Evolutionary conservation across 2,329 filamentous ascomycete species (phyloP).

Genomic region (Parafenestella ontariensis): DNA sequence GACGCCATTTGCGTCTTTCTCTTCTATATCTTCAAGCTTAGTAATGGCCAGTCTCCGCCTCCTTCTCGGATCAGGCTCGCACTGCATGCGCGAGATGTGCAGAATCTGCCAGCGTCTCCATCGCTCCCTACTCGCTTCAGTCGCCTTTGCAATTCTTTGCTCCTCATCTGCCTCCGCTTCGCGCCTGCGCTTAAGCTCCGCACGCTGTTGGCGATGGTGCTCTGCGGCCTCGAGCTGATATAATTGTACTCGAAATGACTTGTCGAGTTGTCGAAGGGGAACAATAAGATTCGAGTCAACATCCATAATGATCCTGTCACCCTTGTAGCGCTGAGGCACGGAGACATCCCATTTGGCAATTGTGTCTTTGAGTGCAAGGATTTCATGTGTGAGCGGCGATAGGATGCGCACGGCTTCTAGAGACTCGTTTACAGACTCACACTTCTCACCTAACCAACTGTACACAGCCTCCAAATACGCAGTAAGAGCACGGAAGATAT

Average conservation of each 20-base stretch:
- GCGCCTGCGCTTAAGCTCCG: slow-evolving; percentile 7
- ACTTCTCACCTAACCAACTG: slow-evolving; percentile 14
- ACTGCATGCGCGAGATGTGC: slow-evolving; percentile 34
- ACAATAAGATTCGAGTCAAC: slow-evolving; percentile 32
- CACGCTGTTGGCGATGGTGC: slow-evolving; percentile 3
- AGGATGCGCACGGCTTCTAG: slow-evolving; percentile 27
- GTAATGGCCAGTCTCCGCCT: slow-evolving; percentile 16
- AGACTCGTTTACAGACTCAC: slow-evolving; percentile 11
- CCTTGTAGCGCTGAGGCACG: slow-evolving; percentile 17
- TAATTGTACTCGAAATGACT: slow-evolving; percentile 6
- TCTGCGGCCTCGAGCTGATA: slow-evolving; percentile 13
- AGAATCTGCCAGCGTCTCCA: slow-evolving; percentile 40
- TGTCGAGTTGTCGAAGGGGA: slow-evolving; percentile 28
- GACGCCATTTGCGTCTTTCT: slow-evolving; percentile 50
- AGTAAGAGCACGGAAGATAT: slow-evolving; percentile 32
- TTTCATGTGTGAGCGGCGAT: slow-evolving; percentile 14
- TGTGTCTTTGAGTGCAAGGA: slow-evolving; percentile 34
- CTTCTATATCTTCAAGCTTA: slow-evolving; percentile 23
- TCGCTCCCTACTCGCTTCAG: slow-evolving; percentile 5
- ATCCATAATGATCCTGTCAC: slow-evolving; percentile 31
- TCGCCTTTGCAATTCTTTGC: not conserved
- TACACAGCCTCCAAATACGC: slow-evolving; percentile 24
- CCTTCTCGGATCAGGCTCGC: slow-evolving; percentile 26
- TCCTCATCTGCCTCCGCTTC: slow-evolving; percentile 12
- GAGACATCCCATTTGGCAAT: slow-evolving; percentile 31